Conservation (phyloP, 768 basidiomycete species). For the Leucocoprinus leucothites region DNA sequence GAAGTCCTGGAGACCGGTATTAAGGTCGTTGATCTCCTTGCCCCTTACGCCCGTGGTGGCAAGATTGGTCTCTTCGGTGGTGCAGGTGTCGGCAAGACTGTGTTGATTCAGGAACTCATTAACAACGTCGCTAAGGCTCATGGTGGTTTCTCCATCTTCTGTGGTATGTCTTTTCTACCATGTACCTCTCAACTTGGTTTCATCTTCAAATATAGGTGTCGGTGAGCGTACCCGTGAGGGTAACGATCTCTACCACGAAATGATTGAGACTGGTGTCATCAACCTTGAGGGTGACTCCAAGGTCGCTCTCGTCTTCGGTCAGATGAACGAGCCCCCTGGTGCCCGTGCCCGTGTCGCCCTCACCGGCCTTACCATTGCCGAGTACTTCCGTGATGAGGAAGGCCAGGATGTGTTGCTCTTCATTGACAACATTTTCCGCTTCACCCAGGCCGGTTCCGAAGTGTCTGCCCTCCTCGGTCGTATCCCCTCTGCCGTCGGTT, state of each 20-base stretch:
- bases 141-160: conserved; percentile 99
- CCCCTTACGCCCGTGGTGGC: conserved; percentile 99
- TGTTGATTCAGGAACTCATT: conserved; percentile 99
- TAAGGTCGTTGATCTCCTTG: conserved; percentile 99
- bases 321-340: conserved; percentile 99
- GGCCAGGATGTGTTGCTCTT: conserved; percentile 99
- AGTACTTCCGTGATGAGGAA: conserved; percentile 99
- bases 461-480: conserved; percentile 99
- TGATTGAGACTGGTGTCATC: conserved; percentile 99
- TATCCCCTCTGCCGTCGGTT: conserved; percentile 99
- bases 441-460: conserved; percentile 99
- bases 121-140: conserved; percentile 99
- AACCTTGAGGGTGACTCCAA: conserved; percentile 99
- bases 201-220: conserved; percentile 62
- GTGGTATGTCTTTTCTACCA: conserved; percentile 51
- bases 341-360: conserved; percentile 99
- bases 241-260: conserved; percentile 98
- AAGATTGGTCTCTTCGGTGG: conserved; percentile 99
- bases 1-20: conserved; percentile 99
- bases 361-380: conserved; percentile 98
- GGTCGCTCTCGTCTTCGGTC: conserved; percentile 99
- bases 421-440: conserved; percentile 99
- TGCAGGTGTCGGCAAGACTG: conserved; percentile 99
- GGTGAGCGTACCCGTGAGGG: conserved; percentile 99
- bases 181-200: neutral